Evolutionary conservation across 345 rosid genomes (phyloP).

Genomic region (Hibiscus syriacus): DNA sequence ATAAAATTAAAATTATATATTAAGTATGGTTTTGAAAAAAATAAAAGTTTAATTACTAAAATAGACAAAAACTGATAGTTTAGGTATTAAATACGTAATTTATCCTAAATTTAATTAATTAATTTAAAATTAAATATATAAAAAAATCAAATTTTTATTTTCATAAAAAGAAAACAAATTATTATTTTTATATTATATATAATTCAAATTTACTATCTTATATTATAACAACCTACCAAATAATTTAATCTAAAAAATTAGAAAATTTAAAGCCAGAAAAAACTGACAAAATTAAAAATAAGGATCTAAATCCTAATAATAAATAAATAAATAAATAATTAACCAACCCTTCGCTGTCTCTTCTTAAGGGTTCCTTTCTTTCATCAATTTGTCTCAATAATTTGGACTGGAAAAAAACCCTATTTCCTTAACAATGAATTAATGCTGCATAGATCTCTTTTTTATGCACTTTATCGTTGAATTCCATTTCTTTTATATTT

Average conservation of each 20-base stretch:
- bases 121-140: no score
- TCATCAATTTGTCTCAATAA: background rate
- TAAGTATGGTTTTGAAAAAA: no score
- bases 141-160: no score
- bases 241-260: background rate
- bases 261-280: background rate
- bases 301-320: background rate
- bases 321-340: no score
- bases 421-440: background rate
- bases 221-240: background rate
- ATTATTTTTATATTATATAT: no score
- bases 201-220: background rate
- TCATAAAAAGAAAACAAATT: no score
- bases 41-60: no score
- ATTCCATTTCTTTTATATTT: background rate
- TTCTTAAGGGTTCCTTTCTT: slow-evolving; percentile 15
- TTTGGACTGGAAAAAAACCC: background rate
- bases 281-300: background rate
- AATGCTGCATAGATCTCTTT: background rate
- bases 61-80: no score
- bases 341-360: slow-evolving; percentile 4
- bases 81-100: no score
- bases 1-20: no score
- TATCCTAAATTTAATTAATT: no score
- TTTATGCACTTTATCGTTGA: background rate